Base-by-base conservation (phyloP, 1,284 basidiomycete species). In the Phylloboletellus chloephorus region DNA sequence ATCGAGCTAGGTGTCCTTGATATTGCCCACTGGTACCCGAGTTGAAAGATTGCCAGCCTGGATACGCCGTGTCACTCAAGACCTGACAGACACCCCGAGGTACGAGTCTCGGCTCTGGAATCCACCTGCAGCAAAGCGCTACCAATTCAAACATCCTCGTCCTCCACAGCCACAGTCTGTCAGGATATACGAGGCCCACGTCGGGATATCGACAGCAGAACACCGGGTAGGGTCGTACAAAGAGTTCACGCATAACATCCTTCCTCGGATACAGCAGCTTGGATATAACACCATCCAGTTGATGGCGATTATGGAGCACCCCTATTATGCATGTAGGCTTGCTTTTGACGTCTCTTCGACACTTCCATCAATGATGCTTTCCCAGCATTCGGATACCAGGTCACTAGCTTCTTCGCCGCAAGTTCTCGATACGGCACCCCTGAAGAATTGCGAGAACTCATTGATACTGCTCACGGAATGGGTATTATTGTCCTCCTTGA, bases 91-190 rank as follows among this genome's bases (percentile, higher is more conserved):
- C 23, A 98, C 95, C 9, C 88, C 92, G 5, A 77, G 91, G 3
- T 98, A 96, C 66, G 95, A 98, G 47, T 90, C 90, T 17, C 80
- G 91, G n/a, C 97, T 98, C 68, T 98, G 95, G 95, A 97, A 98
- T 61, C 95, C 95, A 1, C 80, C 91, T 17, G 53, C 69, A 30
- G 61, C 71, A 13, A 64, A 89, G 50, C 71, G 61, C 34, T 96
- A 98, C 69, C 68, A 71, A 21, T 94, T 96, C 72, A 96, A 92
- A 66, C 73, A 96, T 59, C 51, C 74, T 29, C 73, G 76, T 7
- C 89, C 88, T 7, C 70, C 77, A 1, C 76, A 79, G 50, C 83
- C 88, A 3, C 71, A 72, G 20, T 79, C 82, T 23, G 65, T 88
- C 41, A 86, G 87, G 56, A 93, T 98, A 45, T 98, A 98, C 60